phyloP scores from a whole-genome alignment of 2,329 filamentous ascomycete species.

The Ambrosiella beaveri region DNA sequence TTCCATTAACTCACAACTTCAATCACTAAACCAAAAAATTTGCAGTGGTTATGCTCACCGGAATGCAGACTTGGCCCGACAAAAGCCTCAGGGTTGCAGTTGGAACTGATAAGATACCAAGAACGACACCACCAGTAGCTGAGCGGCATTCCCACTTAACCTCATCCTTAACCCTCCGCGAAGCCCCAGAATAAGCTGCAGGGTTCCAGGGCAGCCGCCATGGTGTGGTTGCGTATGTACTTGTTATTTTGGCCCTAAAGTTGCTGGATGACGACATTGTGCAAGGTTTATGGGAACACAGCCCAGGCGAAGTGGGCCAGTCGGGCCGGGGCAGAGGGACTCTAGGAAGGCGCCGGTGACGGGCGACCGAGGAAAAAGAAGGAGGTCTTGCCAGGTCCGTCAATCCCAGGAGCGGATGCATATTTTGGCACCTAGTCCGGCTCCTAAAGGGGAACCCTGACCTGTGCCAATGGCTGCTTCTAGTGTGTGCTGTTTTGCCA shows the following conservation, averaged over 20 bases:
- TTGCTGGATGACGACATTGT: constrained; percentile 9
- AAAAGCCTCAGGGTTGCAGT: constrained; percentile 12
- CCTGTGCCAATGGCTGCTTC: background rate
- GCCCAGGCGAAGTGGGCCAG: constrained; percentile 13
- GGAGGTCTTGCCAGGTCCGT: background rate
- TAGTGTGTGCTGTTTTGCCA: constrained; percentile 7
- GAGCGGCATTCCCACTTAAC: constrained; percentile 10
- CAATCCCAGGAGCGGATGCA: constrained; percentile 12
- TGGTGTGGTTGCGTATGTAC: constrained; percentile 2
- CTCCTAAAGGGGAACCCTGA: background rate
- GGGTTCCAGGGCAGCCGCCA: constrained; percentile 5
- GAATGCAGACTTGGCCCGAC: background rate
- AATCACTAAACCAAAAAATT: no score
- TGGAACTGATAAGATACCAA: constrained; percentile 4
- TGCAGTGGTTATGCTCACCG: background rate
- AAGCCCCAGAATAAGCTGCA: constrained; percentile 9
- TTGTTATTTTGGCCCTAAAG: constrained; percentile 8
- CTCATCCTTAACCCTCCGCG: constrained; percentile 8
- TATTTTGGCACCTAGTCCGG: constrained; percentile 6
- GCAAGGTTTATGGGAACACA: constrained; percentile 10
- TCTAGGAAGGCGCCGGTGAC: constrained; percentile 9
- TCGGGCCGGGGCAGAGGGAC: constrained; percentile 12
- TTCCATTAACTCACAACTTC: background rate
- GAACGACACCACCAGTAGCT: constrained; percentile 9
- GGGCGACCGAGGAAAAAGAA: constrained; percentile 8